Conservation (phyloP, 257 asterid species). For the Lavandula angustifolia region DNA sequence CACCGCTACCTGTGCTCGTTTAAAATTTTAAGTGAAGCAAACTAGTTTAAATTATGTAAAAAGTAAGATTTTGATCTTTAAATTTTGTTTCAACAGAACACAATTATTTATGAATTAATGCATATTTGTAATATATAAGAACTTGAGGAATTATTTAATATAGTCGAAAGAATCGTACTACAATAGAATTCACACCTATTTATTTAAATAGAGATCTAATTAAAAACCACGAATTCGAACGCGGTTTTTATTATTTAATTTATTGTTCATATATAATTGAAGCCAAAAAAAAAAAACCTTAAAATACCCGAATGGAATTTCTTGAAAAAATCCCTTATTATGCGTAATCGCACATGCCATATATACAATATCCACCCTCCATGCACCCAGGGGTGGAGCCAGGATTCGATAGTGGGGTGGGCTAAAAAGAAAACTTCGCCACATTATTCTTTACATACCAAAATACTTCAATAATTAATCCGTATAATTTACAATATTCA, state of each 20-base stretch:
- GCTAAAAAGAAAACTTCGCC: too few relatives aligned
- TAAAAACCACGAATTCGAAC: conserved; percentile 29
- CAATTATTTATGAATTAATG: conserved; percentile 1
- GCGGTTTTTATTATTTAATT: conserved; percentile 30
- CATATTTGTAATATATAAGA: conserved; percentile 11
- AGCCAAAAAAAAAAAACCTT: conserved; percentile 23
- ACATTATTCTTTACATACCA: too few relatives aligned
- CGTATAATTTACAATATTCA: too few relatives aligned
- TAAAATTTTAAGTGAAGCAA: too few relatives aligned
- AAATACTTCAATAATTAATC: too few relatives aligned
- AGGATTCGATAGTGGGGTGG: too few relatives aligned
- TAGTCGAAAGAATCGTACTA: not conserved
- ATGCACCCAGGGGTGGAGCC: too few relatives aligned
- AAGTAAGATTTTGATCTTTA: conserved; percentile 1
- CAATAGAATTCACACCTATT: too few relatives aligned
- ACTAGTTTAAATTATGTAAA: too few relatives aligned
- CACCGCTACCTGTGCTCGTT: too few relatives aligned
- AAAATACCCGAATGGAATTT: not conserved
- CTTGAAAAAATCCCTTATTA: not conserved
- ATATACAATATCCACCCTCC: conserved; percentile 47
- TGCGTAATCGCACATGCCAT: conserved; percentile 69
- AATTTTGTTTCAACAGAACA: conserved; percentile 26
- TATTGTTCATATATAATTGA: not conserved
- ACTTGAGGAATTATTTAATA: conserved; percentile 17
- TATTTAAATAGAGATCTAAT: too few relatives aligned